A percentile compares a stretch with the other conserved stretches of the same genome.
These are phyloP conservation scores for Nidula niveotomentosa DNA, from an alignment of 1,284 basidiomycete genomes.

Conservation along the genomic window DNA sequence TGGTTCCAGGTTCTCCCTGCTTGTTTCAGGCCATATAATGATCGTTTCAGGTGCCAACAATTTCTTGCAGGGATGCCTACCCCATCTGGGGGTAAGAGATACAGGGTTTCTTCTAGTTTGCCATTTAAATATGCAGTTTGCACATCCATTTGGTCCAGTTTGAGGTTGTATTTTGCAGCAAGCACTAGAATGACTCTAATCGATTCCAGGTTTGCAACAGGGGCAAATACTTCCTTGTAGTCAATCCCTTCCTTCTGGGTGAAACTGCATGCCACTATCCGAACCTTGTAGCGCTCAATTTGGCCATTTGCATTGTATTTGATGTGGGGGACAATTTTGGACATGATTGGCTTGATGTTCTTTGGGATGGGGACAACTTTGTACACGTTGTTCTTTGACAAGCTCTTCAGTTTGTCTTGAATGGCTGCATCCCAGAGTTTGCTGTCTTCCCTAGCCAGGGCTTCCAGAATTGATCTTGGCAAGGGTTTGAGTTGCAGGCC, in stretches of 20 bases:
- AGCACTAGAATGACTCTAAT: slow-evolving; percentile 29
- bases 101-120: background rate
- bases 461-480: background rate
- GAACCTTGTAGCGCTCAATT: slow-evolving; percentile 10
- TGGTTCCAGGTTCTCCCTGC: background rate
- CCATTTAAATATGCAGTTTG: background rate
- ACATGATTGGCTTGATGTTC: slow-evolving; percentile 9
- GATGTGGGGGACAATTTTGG: background rate
- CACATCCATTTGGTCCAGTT: slow-evolving; percentile 29
- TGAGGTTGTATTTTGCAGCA: slow-evolving; percentile 24
- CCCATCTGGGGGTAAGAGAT: background rate
- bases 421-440: too few species aligned
- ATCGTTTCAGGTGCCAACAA: background rate
- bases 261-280: background rate
- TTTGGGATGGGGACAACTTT: slow-evolving; percentile 13
- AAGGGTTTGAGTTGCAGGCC: background rate
- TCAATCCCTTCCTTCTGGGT: background rate
- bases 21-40: background rate
- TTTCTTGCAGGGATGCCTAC: background rate
- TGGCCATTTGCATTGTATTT: slow-evolving; percentile 2
- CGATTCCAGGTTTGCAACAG: slow-evolving; percentile 23
- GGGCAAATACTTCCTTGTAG: too few species aligned
- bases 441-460: slow-evolving; percentile 4
- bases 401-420: slow-evolving; percentile 9
- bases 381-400: slow-evolving; percentile 12